A percentile compares a stretch with the other conserved stretches of the same genome.
These are phyloP conservation scores for Exophiala aquamarina DNA, from an alignment of 2,329 filamentous ascomycete species.

Conservation along the genomic window DNA sequence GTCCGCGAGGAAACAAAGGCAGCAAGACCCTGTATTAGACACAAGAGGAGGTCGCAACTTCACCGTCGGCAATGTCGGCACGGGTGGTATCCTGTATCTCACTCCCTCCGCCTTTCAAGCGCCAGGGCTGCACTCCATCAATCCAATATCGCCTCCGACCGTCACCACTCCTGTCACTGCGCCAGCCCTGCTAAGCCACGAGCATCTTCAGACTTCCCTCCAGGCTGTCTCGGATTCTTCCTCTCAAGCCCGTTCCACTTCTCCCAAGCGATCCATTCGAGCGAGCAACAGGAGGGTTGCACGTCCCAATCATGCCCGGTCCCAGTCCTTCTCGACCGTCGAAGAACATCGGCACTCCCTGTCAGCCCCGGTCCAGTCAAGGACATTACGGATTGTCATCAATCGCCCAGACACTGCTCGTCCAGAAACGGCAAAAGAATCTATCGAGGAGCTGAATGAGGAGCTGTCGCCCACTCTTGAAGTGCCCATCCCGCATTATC, in stretches of 20 bases:
- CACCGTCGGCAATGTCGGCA: slow-evolving; percentile 77
- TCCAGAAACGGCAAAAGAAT: slow-evolving; percentile 64
- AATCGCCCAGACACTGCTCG: slow-evolving; percentile 66
- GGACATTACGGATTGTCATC: slow-evolving; percentile 78
- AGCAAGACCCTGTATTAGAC: slow-evolving; percentile 63
- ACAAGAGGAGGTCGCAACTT: slow-evolving; percentile 70
- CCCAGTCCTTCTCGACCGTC: slow-evolving; percentile 72
- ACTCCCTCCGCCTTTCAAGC: slow-evolving; percentile 55
- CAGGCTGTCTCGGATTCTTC: slow-evolving; percentile 9
- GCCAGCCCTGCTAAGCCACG: slow-evolving; percentile 23
- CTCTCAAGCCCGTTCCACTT: slow-evolving; percentile 10
- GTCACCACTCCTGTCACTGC: slow-evolving; percentile 58
- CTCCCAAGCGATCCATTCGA: slow-evolving; percentile 9
- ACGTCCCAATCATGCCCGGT: slow-evolving; percentile 25
- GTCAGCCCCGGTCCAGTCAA: slow-evolving; percentile 47
- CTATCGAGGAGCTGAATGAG: slow-evolving; percentile 18
- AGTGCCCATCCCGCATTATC: slow-evolving; percentile 79
- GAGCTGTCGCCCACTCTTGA: slow-evolving; percentile 61
- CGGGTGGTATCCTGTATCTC: slow-evolving; percentile 79
- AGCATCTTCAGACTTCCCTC: slow-evolving; percentile 12
- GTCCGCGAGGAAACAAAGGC: slow-evolving; percentile 53
- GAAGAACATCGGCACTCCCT: slow-evolving; percentile 57
- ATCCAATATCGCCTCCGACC: slow-evolving; percentile 47
- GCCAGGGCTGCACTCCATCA: slow-evolving; percentile 33
- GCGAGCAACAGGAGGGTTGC: slow-evolving; percentile 1